Percentiles rank a stretch among this genome's conserved stretches.
Conservation (phyloP, 768 basidiomycete genomes). For the Strobilomyces confusus region DNA sequence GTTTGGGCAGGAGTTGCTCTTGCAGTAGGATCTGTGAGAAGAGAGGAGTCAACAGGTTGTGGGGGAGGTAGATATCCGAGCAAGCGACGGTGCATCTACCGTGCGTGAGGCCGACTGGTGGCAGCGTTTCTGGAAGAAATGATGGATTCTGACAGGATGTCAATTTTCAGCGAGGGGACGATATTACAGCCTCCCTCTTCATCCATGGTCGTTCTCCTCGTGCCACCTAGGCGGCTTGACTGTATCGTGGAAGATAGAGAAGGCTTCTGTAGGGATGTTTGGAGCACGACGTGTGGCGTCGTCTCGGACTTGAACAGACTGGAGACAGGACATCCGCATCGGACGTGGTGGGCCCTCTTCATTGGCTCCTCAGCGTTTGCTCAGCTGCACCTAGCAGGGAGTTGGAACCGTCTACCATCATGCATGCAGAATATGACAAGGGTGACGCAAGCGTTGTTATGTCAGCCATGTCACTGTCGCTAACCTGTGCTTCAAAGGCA, state of each 20-base stretch:
- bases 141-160: too few species aligned
- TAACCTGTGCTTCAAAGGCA: too few species aligned
- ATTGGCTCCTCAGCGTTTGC: neutral
- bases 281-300: conserved; percentile 83
- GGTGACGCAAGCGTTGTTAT: too few species aligned
- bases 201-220: too few species aligned
- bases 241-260: conserved; percentile 55
- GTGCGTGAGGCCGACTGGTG: neutral
- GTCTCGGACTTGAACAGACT: conserved; percentile 45
- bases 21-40: conserved; percentile 76
- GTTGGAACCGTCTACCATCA: conserved; percentile 61
- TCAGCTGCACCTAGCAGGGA: conserved; percentile 54
- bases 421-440: too few species aligned
- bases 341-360: conserved; percentile 58
- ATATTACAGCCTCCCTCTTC: too few species aligned
- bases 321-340: conserved; percentile 83
- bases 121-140: neutral
- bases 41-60: neutral
- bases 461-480: too few species aligned
- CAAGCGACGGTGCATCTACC: conserved; percentile 15
- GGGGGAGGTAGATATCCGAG: conserved; percentile 9
- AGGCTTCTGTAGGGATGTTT: conserved; percentile 58
- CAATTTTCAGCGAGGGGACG: too few species aligned
- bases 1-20: conserved; percentile 95
- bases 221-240: too few species aligned